phyloP scores from a whole-genome alignment of 2,329 filamentous ascomycete species.

The Alternaria brassicicola region DNA sequence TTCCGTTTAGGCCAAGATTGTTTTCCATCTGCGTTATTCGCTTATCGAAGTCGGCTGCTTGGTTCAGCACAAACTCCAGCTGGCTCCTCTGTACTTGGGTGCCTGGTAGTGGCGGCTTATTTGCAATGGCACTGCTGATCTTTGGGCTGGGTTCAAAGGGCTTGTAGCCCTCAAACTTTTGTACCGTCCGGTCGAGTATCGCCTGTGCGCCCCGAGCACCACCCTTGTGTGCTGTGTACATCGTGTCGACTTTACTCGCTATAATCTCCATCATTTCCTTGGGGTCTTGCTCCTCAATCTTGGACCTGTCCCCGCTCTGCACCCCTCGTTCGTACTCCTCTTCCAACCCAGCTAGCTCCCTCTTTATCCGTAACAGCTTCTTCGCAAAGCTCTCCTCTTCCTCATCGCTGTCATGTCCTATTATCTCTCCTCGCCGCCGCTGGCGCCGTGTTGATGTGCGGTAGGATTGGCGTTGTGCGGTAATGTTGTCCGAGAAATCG shows the following conservation, averaged over 20 bases:
- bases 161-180: conserved; percentile 43
- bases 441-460: conserved; percentile 72
- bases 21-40: conserved; percentile 80
- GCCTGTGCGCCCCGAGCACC: conserved; percentile 45
- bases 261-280: conserved; percentile 68
- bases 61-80: conserved; percentile 69
- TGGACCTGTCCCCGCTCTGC: conserved; percentile 50
- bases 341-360: conserved; percentile 74
- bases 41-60: conserved; percentile 86
- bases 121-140: conserved; percentile 38
- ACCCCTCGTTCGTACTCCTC: conserved; percentile 63
- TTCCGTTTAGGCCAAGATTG: conserved; percentile 77
- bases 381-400: conserved; percentile 70
- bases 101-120: conserved; percentile 41
- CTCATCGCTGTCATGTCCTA: conserved; percentile 77
- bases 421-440: conserved; percentile 65
- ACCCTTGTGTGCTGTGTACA: conserved; percentile 56
- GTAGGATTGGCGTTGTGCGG: conserved; percentile 79
- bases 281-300: conserved; percentile 50
- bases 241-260: conserved; percentile 71
- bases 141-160: conserved; percentile 35
- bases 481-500: conserved; percentile 89
- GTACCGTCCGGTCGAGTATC: conserved; percentile 43
- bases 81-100: conserved; percentile 42
- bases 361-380: conserved; percentile 79